Evolutionary conservation across 495 filamentous ascomycete genomes (phyloP).

Genomic region (Neurospora sp.): DNA sequence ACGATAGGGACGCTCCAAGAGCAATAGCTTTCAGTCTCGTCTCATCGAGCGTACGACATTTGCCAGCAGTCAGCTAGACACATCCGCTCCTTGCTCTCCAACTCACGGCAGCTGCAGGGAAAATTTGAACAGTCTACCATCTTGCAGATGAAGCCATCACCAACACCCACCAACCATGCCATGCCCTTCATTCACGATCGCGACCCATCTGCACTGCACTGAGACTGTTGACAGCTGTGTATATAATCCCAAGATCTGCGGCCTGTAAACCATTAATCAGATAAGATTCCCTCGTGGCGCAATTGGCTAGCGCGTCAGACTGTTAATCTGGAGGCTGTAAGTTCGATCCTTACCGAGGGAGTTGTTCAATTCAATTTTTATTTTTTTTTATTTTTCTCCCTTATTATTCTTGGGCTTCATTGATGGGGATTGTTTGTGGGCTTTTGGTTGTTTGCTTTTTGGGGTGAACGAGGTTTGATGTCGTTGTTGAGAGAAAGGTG

Average conservation of each 20-base stretch:
- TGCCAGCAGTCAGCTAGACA: background rate
- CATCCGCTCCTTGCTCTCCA: background rate
- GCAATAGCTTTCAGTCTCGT: background rate
- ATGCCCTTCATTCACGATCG: background rate
- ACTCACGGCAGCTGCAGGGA: background rate
- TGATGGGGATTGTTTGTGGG: no score
- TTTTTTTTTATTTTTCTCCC: background rate
- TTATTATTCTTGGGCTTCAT: background rate
- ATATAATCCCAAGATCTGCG: background rate
- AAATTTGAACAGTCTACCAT: background rate
- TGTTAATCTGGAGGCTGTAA: background rate
- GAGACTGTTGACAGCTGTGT: background rate
- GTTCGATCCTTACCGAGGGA: background rate
- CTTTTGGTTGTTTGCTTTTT: background rate
- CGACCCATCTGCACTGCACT: background rate
- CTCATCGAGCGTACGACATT: background rate
- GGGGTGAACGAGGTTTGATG: no score
- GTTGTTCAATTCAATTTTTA: background rate
- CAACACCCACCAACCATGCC: background rate
- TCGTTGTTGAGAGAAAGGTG: no score
- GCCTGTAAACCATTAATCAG: background rate
- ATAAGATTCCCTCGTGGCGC: background rate
- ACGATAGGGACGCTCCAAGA: background rate
- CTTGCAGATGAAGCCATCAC: background rate
- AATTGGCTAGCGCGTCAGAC: background rate